Base-by-base conservation (phyloP, 1,139 yeast genomes). In the Yueomyces sp. region DNA sequence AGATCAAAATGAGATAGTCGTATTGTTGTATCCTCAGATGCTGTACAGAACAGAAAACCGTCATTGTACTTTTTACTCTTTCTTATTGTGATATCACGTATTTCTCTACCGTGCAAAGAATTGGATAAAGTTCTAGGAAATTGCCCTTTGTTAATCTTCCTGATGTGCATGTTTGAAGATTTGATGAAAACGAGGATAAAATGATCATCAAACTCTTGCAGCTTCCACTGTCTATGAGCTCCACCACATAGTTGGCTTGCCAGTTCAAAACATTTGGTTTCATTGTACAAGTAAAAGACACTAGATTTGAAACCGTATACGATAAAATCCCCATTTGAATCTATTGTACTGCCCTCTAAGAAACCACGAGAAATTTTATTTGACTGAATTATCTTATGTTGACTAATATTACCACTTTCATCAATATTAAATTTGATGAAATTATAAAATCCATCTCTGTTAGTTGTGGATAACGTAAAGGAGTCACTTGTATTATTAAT, bases 71-170 rank as follows among this genome's bases (percentile, higher is more conserved):
- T 35, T 8, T 49, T 37, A 1, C 43, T 44, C 2, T 67, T 60
- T 27, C 72, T 66, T n/a, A 77, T 64, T 0, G 80, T 65, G n/a
- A 81, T 66, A 48, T 75, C 81, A 54, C 94, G 68, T 11, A 82
- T 75, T 60, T 91, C 98, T 50, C 97, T 72, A 0, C 98, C 98
- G 60, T 91, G 97, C 0, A 87, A 72, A 0, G 96, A 96, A 8
- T 68, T 63, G 41, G 60, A 63, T 35, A 76, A 50, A 3, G 66
- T 46, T 27, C 62, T 58, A 4, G 66, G 64, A 6, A 51, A 45
- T 1, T 39, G 9, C 1, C 55, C 43, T 42, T 47, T 44, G 40
- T 54, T 50, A 44, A 69, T 46, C 26, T 48, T 50, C 44, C 65
- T 63, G 47, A 57, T 67, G 43, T 62, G 62, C 9, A 66, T 41